Base-by-base conservation (phyloP, 306 rosid genomes). In the Vigna hirtella region DNA sequence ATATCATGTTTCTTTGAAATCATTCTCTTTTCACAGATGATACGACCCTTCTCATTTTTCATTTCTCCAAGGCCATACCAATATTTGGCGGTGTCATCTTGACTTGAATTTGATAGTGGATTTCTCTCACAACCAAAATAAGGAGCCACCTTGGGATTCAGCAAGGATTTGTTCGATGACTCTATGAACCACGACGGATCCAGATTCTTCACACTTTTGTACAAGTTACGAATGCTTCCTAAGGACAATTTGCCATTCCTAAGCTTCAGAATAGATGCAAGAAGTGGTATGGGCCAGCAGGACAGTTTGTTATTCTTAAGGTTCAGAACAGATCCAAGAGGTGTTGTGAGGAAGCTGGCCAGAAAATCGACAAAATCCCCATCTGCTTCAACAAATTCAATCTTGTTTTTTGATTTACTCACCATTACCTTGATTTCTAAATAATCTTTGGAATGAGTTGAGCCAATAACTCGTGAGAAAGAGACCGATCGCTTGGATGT, bases 371-470 rank as follows among this genome's bases (percentile, higher is more conserved):
- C 65, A 26, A 58, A 58, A 58, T 58, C 65, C 12, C 4, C 65
- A 24, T 12, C 65, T 11, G 38, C 38, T 58, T 58, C 65, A 4
- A 34, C 65, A 58, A 51, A 77, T 1, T 47, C 5, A 9, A 82
- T 20, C 59, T 76, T 76, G 18, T 82, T 76, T 30, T 45, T 16
- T 64, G 78, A 62, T 70, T 82, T 82, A 11, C 70, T 77, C 61
- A 62, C 47, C 5, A 61, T 81, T 47, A 81, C n/a, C 66, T 73
- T 80, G 4, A 80, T 30, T 11, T 73, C 15, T n/a, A 50, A 18
- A 28, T 1, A 34, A 56, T 15, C 22, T 10, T 59, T 28, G 11
- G 10, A 26, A 59, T 13, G 11, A 59, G 1, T 13, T 28, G 51
- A 9, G 0, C 14, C 3, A 12, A 2, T 0, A 15, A 56, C 34